Base-by-base conservation (phyloP, 768 basidiomycete genomes). In the Psilocybe tampanensis region DNA sequence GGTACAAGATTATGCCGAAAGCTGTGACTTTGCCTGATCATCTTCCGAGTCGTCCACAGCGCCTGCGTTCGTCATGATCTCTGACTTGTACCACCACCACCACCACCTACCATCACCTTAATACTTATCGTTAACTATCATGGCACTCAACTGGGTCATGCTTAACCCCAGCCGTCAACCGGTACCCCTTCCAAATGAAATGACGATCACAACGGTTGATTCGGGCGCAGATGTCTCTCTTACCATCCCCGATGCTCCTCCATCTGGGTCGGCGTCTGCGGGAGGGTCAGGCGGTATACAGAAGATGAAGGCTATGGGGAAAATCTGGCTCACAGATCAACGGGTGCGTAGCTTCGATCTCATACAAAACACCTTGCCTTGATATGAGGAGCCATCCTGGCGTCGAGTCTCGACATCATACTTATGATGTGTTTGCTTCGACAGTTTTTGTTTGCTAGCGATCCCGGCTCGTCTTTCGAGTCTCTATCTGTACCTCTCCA, bases 81-180 rank as follows among this genome's bases (percentile, higher is more conserved):
- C 52, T 58, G 36, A 21, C 26, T 45, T 52, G 21, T 44, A 58
- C 34, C 52, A 53, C 52, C 52, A 59, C 49, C 52, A 62, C 59
- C 63, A 44, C 41, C 52, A 55, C 32, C 59, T 62, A 44, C 41
- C 52, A 55, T 26, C 42, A 55, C 32, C 43, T 47, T 49, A 29
- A 29, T 44, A 33, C 44, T 33, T 41, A 57, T 44, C 29, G 19
- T 22, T 54, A 22, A 24, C 43, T 48, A 72, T 62, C 62, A 92
- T 92, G 91, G 86, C 90, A 7, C 78, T 93, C 42, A 91, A 93
- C 74, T 91, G 88, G 86, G 80, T 82, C 0, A 89, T 89, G 80
- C 76, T 92, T 22, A 78, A 77, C 54, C 68, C 77, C 3, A 77
- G 85, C 41, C 78, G 82, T 50, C 72, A 78, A 9, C 88, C 88